phyloP scores from a whole-genome alignment of 2,329 filamentous ascomycete species.

The Leptographium galeiforme region DNA sequence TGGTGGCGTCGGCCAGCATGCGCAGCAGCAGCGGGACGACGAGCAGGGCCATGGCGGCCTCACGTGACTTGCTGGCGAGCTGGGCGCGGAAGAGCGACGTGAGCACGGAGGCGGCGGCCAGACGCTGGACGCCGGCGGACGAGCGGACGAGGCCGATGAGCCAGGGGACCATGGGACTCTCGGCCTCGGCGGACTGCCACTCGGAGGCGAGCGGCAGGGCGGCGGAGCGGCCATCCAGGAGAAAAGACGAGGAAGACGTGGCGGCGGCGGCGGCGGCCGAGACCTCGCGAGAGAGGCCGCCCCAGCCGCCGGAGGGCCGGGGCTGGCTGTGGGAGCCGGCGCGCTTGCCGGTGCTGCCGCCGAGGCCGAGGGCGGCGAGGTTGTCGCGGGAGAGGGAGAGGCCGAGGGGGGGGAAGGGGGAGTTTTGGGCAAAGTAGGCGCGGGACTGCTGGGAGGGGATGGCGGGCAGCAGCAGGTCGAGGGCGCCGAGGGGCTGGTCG shows the following conservation, averaged over 20 bases:
- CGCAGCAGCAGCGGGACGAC: constrained; percentile 59
- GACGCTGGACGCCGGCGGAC: constrained; percentile 40
- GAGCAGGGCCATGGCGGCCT: constrained; percentile 50
- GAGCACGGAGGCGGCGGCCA: constrained; percentile 57
- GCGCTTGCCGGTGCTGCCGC: constrained; percentile 15
- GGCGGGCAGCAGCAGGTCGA: constrained; percentile 52
- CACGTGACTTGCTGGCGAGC: constrained; percentile 49
- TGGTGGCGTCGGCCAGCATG: constrained; percentile 24
- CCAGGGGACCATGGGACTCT: constrained; percentile 62
- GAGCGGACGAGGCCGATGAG: constrained; percentile 51
- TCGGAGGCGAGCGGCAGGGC: neutral
- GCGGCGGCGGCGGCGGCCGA: constrained; percentile 12
- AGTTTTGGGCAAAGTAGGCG: constrained; percentile 18
- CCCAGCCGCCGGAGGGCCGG: constrained; percentile 14
- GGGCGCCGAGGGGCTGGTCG: constrained; percentile 35
- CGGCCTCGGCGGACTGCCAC: constrained; percentile 39
- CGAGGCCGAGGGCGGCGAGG: constrained; percentile 9
- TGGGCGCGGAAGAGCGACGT: constrained; percentile 57
- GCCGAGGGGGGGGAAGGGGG: constrained; percentile 41
- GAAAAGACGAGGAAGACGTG: constrained; percentile 2
- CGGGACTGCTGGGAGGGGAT: constrained; percentile 29
- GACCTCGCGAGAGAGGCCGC: neutral
- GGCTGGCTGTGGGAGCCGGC: constrained; percentile 6
- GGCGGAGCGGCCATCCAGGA: neutral
- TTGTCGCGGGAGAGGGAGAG: constrained; percentile 26